A percentile compares a stretch with the other conserved stretches of the same genome.
Evolutionary conservation across 352 stramenopile species (phyloP).

Genomic region (Phytophthora constricta): DNA sequence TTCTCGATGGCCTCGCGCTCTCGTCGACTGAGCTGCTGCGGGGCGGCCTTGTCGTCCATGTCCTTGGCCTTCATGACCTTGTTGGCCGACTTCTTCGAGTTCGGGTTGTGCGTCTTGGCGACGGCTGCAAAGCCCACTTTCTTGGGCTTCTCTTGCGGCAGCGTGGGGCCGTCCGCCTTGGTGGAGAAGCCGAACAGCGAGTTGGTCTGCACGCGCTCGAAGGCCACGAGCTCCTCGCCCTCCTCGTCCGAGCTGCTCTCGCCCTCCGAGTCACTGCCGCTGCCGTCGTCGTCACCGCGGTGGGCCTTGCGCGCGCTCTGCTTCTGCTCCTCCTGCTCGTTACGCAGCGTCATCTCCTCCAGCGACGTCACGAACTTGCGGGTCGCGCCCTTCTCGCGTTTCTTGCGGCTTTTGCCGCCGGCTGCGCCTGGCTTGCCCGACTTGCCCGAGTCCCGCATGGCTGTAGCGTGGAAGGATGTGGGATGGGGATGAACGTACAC

Average conservation of each 20-base stretch:
- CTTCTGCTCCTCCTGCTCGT: constrained; percentile 79
- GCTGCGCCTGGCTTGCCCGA: constrained; percentile 57
- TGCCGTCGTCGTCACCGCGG: constrained; percentile 59
- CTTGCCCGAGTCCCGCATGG: constrained; percentile 61
- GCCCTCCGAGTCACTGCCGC: constrained; percentile 52
- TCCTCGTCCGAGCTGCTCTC: constrained; percentile 63
- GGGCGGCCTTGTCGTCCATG: constrained; percentile 62
- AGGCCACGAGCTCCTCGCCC: constrained; percentile 61
- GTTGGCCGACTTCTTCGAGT: constrained; percentile 65
- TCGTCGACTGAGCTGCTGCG: constrained; percentile 79
- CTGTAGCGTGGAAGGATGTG: neutral
- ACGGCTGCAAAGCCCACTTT: constrained; percentile 70
- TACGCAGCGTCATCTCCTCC: constrained; percentile 83
- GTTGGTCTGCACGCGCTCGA: constrained; percentile 80
- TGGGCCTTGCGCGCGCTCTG: constrained; percentile 72
- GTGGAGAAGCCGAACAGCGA: constrained; percentile 76
- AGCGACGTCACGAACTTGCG: constrained; percentile 85
- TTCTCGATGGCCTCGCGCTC: constrained; percentile 90
- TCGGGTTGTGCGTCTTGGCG: constrained; percentile 87
- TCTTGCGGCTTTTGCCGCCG: constrained; percentile 62
- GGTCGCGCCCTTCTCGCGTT: constrained; percentile 77
- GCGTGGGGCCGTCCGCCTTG: constrained; percentile 56
- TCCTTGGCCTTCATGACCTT: constrained; percentile 91
- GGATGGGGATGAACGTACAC: neutral
- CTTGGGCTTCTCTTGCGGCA: constrained; percentile 77